phyloP scores from a whole-genome alignment of 176 grass and related monocot genomes.

The Carex littledalei region DNA sequence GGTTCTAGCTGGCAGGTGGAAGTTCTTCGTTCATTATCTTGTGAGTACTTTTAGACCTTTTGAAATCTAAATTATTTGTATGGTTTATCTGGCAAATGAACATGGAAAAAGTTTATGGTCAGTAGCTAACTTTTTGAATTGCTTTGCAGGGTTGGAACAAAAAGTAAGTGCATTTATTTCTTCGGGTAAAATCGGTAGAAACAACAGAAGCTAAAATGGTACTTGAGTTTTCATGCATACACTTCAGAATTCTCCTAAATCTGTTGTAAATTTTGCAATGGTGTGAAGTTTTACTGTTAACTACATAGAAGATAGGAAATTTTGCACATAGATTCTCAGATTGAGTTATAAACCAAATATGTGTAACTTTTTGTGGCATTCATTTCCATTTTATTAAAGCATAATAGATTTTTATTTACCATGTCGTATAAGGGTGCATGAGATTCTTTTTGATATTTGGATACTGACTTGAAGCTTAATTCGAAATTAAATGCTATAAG shows the following conservation, averaged over 20 bases:
- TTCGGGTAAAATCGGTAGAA: neutral
- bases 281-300: neutral
- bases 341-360: neutral
- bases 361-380: neutral
- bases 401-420: neutral
- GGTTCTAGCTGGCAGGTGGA: constrained; percentile 57
- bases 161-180: constrained; percentile 55
- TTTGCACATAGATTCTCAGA: neutral
- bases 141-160: constrained; percentile 98
- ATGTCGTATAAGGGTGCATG: neutral
- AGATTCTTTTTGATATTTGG: neutral
- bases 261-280: neutral
- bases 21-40: constrained; percentile 88
- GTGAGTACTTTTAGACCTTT: constrained; percentile 36
- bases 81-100: neutral
- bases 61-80: neutral
- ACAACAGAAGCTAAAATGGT: neutral
- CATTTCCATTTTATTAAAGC: neutral
- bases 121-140: constrained; percentile 24
- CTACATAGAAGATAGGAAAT: neutral
- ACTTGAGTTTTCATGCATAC: neutral
- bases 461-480: neutral
- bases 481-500: constrained; percentile 39
- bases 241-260: neutral
- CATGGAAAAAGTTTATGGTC: neutral